Evolutionary conservation across 139 green algal species (phyloP), one percentile per base, ranked within the genome.

Genomic region (Chlorella sorokiniana): DNA sequence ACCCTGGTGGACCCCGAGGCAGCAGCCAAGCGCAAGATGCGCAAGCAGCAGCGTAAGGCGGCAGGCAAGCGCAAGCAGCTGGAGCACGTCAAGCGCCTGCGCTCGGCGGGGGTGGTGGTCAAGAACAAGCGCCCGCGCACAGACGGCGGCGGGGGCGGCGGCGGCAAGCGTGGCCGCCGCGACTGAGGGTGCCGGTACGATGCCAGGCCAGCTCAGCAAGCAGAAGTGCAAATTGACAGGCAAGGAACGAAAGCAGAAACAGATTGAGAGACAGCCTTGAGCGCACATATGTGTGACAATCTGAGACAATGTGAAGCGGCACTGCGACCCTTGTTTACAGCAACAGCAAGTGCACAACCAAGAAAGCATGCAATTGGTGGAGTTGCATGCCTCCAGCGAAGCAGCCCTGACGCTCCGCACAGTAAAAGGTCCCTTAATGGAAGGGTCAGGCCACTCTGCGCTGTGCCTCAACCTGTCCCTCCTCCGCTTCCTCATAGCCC

Each of bases 1-100:
- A 91, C 85, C 2, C 69, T 96, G 84, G 59, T 97, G 44, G 94
- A 98, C 65, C 94, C 95, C 2, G 91, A 94, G 86, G 90, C 89
- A 56, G 91, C 89, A 0, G 93, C 94, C 25, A 67, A 81, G 69
- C 65, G 75, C 23, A 91, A 89, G 83, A 77, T 92, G 37, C 84
- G 83, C 37, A 85, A 83, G 83, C 86, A 91, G 67, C 56, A 68
- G 59, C 83, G 90, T 27, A 93, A 93, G 72, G 79, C 84, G 8
- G 87, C 81, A 37, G 88, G 88, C 6, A 87, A 90, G 27, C 93
- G 94, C 86, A 76, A 90, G n/a, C 94, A 96, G 83, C 76, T 94
- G 69, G 91, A 96, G 86, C 86, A 96, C 35, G 38, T 89, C 14
- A 86, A 88, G 73, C 83, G 91, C 18, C 76, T 83, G 83, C 87